Evolutionary conservation across 352 stramenopile species (phyloP), one percentile per base, ranked within the genome.

Genomic region (Phytophthora litchii): DNA sequence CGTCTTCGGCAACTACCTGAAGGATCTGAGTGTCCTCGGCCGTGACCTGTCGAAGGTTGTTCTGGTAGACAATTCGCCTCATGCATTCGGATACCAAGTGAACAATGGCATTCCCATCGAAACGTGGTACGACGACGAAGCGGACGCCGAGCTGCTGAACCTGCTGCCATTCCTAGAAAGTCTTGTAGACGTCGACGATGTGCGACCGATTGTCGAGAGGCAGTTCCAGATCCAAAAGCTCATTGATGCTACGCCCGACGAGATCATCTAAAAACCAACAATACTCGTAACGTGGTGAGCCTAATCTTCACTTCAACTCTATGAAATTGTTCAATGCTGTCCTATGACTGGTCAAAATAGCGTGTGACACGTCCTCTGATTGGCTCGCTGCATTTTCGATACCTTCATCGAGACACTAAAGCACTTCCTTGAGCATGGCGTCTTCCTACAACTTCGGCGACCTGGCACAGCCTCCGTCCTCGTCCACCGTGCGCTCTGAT

Each of bases 51-150:
- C 77, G 9, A 88, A 90, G 25, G 85, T 94, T 17, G 51, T 95
- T 23, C 78, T 99, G n/a, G 96, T 99, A 0, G 97, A 99, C 67
- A 99, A 99, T 71, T 98, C 90, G 17, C 96, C 96, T 0, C 96
- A 99, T 64, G 97, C 97, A 0, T 99, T 99, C 74, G 96, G 94
- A 3, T 99, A 99, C 75, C 96, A 99, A 70, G 86, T 98, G 7
- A 96, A 97, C 75, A 99, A 99, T 78, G 96, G 96, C 29, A 98
- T 99, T 31, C 96, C 96, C 40, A 99, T 99, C 58, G 93, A 98
- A 74, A 98, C 88, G 27, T 99, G 97, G 97, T 99, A 98, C 80
- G 94, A 99, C 62, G 95, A 99, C 78, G 86, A 91, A 50, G 68
- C 71, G 13, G 97, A 99, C 70, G 90, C 85, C n/a, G 96, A 99